Evolutionary conservation across 2,329 filamentous ascomycete genomes (phyloP).

Genomic region (Fusarium sarcochroum): DNA sequence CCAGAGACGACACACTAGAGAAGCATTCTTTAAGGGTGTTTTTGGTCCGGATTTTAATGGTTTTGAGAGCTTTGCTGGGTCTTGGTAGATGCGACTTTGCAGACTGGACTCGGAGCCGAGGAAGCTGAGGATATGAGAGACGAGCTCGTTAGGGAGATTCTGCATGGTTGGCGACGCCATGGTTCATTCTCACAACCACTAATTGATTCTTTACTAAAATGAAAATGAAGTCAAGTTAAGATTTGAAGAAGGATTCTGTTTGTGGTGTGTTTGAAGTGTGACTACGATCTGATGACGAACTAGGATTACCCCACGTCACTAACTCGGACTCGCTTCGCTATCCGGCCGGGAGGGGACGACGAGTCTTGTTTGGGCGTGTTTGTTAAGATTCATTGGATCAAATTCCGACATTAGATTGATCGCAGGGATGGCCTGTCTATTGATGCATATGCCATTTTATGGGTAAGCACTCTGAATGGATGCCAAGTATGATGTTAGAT

Average conservation of each 20-base stretch:
- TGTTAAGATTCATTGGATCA: neutral
- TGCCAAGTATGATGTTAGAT: too few relatives aligned
- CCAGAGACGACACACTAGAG: constrained; percentile 68
- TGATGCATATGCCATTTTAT: constrained; percentile 2
- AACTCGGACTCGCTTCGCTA: constrained; percentile 27
- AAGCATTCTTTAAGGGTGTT: constrained; percentile 67
- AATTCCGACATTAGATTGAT: neutral
- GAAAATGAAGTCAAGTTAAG: neutral
- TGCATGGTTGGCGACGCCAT: constrained; percentile 42
- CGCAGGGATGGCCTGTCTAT: neutral
- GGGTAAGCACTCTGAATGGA: constrained; percentile 2
- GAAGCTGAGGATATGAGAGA: constrained; percentile 69
- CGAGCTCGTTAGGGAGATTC: constrained; percentile 72
- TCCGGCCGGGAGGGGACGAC: neutral
- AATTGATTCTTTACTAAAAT: neutral
- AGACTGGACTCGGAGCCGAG: constrained; percentile 67
- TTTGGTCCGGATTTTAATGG: constrained; percentile 25
- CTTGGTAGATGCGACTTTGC: constrained; percentile 60
- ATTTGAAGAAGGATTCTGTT: neutral
- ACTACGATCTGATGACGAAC: constrained; percentile 27
- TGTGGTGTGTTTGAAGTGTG: constrained; percentile 2
- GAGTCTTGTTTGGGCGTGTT: neutral
- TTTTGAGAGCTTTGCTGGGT: constrained; percentile 59
- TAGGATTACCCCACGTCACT: constrained; percentile 31
- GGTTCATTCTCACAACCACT: neutral